These are phyloP conservation scores for Fusarium sublunatum DNA, from an alignment of 2,329 filamentous ascomycete genomes.

Conservation along the genomic window DNA sequence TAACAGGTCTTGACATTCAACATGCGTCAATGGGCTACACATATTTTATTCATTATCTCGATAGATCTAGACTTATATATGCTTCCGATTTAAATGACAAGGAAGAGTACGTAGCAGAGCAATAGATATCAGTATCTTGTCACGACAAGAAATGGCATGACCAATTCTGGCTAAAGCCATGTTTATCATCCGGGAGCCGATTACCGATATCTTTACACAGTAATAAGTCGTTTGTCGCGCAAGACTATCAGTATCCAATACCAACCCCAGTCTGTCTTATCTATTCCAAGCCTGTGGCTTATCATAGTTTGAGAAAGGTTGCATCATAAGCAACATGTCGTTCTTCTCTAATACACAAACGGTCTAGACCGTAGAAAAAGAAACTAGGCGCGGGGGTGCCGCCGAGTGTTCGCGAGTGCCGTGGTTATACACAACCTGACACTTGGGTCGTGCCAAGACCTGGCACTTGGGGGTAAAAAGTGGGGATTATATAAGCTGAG, in stretches of 20 bases:
- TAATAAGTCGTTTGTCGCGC: neutral
- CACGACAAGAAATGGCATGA: neutral
- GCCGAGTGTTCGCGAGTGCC: neutral
- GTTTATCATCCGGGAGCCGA: constrained; percentile 9
- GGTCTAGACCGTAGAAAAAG: neutral
- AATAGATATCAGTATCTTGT: neutral
- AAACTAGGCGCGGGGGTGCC: neutral
- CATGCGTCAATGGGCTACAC: too few relatives aligned
- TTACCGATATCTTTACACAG: constrained; percentile 5
- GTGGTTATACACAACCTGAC: too few relatives aligned
- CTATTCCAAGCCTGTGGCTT: constrained; percentile 18
- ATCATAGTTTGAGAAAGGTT: constrained; percentile 16
- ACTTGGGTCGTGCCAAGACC: too few relatives aligned
- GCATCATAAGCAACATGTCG: constrained; percentile 3
- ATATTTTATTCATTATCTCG: too few relatives aligned
- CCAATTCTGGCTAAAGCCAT: constrained; percentile 26
- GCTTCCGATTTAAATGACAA: fast-evolving
- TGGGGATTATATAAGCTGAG: too few relatives aligned
- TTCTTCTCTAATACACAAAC: neutral
- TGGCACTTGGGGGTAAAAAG: too few relatives aligned
- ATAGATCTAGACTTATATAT: constrained; percentile 5
- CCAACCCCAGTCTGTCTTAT: constrained; percentile 29
- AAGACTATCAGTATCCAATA: constrained; percentile 3
- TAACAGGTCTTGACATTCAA: too few relatives aligned
- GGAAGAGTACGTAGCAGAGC: neutral